Base-by-base conservation (phyloP, 106 monocot genomes). In the Gastrodia elata region DNA sequence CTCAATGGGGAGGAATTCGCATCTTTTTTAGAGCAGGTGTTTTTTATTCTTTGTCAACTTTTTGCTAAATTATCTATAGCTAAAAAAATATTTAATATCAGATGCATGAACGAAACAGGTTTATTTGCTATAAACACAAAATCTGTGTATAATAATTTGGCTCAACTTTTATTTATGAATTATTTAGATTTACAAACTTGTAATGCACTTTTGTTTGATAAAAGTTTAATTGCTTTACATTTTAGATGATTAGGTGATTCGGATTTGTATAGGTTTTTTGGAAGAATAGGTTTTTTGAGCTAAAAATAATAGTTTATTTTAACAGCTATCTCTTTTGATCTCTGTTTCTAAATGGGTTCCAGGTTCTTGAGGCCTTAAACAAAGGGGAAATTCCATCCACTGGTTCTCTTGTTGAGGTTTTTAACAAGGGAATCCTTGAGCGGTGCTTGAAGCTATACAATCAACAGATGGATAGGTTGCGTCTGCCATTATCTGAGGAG, bases 361-460 rank as follows among this genome's bases (percentile, higher is more conserved):
- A 97, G 96, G 92, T 97, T 76, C 87, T 97, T 73, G 92, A 97
- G 64, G 96, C 96, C 24, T 81, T 97, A 74, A 97, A 97, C 71
- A 90, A 92, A 86, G 96, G 96, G 52, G 96, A 97, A 77, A 97
- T 97, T 78, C 96, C 96, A 37, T 77, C 92, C 49, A 97, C 97
- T 24, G 93, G 97, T 71, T 97, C 97, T 78, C 85, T 97, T 71
- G 97, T 97, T 74, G 97, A 93, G 73, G 80, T 97, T 49, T 97
- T 93, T 76, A 97, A 97, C 64, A 97, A 97, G 79, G 88, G 14
- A 14, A 93, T 97, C 78, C 79, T 97, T 42, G 97, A 97, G 18
- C 78, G 86, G 43, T 97, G 97, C 68, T 72, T 93, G 79, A 97
- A 88, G 42, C 32, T 91, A 38, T 97, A 97, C 68, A 73, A 59